Evolutionary conservation across 148 eudicot species (phyloP), one percentile per base, ranked within the genome.

Genomic region (Fagopyrum tataricum): DNA sequence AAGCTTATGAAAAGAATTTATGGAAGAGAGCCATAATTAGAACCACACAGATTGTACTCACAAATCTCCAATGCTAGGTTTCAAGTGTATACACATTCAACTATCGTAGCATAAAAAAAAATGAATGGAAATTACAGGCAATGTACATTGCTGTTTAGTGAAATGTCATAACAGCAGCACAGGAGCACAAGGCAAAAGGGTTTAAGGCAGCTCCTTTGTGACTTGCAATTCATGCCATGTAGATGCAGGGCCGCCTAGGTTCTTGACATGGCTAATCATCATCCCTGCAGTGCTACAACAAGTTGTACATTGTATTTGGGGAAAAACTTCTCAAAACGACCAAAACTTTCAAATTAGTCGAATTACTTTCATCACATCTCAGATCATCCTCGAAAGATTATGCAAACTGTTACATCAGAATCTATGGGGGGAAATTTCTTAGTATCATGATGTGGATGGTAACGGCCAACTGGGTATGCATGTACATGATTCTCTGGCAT

Each of bases 211-310:
- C 9, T 8, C 39, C 39, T 31, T 20, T 26, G 21, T 55, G 62
- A 55, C 24, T 31, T 31, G 37, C 37, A 31, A 31, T 31, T 31
- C 37, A 55, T 46, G 62, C 31, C 12, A 55, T 18, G 62, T 55
- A 10, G 66, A 59, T 24, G 66, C 15, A 49, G n/a, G 55, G 55
- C 55, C 55, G 55, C 55, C 55, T 18, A 58, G 37, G 21, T 55
- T 55, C 37, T 23, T 59, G 31, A 24, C 20, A 15, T 59, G 23
- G 7, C 62, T 55, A 8, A 55, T 20, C 66, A 59, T 59, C 66
- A 24, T 59, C 66, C 66, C 66, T 59, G 66, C 66, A 59, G 66
- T 59, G 66, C 66, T 59, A 59, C 23, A 24, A 59, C 66, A 59
- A 59, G 23, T 24, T 5, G 0, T 24, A 24, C 37, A 31, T 31